Evolutionary conservation across 345 rosid species (phyloP).

Genomic region (Eucalyptus cloeziana): DNA sequence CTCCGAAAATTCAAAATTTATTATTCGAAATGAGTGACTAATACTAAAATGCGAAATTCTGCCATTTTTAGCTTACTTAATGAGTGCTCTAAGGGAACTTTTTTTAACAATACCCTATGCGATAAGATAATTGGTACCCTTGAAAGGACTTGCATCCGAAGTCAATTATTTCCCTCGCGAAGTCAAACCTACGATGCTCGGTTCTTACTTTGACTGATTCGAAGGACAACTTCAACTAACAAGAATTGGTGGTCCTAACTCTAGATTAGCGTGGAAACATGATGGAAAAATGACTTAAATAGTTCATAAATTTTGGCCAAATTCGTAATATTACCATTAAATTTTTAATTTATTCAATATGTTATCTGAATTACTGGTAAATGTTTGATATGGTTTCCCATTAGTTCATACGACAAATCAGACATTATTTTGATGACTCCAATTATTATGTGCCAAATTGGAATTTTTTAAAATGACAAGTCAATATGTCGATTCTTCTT

Average conservation of each 20-base stretch:
- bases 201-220: neutral
- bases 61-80: neutral
- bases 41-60: neutral
- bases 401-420: neutral
- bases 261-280: accelerated
- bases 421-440: accelerated
- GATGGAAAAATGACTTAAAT: neutral
- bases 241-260: neutral
- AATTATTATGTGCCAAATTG: neutral
- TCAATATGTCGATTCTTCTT: neutral
- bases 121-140: neutral
- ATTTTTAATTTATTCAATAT: neutral
- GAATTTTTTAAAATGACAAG: neutral
- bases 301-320: accelerated
- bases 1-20: neutral
- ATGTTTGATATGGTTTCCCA: accelerated
- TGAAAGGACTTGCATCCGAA: neutral
- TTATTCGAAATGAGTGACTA: neutral
- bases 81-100: neutral
- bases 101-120: neutral
- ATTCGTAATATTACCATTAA: accelerated
- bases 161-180: neutral
- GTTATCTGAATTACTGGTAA: accelerated
- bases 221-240: neutral
- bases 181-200: neutral